Conservation (phyloP, 352 stramenopile genomes). For the Blastocystis sp. region DNA sequence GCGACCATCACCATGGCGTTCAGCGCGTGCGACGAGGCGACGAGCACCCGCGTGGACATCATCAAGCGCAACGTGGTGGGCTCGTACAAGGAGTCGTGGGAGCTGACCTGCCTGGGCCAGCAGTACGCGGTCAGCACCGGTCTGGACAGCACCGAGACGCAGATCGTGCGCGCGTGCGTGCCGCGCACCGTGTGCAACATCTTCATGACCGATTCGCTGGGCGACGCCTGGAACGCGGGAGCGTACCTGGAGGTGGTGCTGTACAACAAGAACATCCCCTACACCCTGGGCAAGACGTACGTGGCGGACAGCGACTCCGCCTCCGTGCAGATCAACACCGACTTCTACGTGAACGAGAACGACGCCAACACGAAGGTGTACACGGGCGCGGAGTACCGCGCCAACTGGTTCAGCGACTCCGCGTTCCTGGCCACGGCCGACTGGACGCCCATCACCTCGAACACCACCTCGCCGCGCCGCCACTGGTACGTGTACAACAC, state of each 20-base stretch:
- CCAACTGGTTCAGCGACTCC: constrained; percentile 25
- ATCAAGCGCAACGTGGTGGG: constrained; percentile 57
- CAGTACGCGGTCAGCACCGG: neutral
- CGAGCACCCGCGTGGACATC: constrained; percentile 27
- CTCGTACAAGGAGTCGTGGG: constrained; percentile 53
- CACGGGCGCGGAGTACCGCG: constrained; percentile 20
- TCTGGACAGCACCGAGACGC: constrained; percentile 27
- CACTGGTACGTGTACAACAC: constrained; percentile 62
- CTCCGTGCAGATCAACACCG: constrained; percentile 24
- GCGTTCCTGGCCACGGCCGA: neutral
- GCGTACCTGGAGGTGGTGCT: constrained; percentile 32
- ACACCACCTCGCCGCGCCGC: neutral
- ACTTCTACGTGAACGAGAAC: constrained; percentile 35
- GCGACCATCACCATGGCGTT: constrained; percentile 13
- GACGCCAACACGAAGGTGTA: constrained; percentile 44
- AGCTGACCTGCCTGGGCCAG: neutral
- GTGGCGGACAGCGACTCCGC: constrained; percentile 44
- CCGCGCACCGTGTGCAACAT: neutral
- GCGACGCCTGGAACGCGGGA: constrained; percentile 45
- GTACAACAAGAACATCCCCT: constrained; percentile 33
- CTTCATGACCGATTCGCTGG: constrained; percentile 30
- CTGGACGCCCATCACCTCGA: neutral
- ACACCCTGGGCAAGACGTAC: constrained; percentile 27
- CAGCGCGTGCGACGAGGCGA: constrained; percentile 16
- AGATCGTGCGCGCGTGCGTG: constrained; percentile 31